Base-by-base conservation (phyloP, 331 rosid species). In the Acacia pycnantha region DNA sequence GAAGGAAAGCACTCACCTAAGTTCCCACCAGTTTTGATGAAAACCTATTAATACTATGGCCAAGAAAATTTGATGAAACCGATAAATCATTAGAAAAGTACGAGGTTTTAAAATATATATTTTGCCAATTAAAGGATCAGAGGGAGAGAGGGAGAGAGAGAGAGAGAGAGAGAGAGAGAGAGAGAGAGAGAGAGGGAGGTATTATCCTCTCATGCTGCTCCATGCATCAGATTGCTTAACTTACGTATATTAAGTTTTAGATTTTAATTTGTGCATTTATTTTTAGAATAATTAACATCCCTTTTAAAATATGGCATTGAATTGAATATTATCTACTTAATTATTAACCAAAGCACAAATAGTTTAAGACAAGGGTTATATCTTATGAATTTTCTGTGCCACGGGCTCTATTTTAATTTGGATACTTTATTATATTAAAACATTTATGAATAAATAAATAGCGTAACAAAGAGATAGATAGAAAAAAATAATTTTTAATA, bases 21-120 rank as follows among this genome's bases (percentile, higher is more conserved):
- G 70, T 65, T 78, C 82, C 64, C 76, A 82, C 65, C 81, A 50
- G 59, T 16, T 22, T 62, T 24, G 19, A 82, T 12, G 79, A 29
- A n/a, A 65, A 65, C 35, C 81, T 8, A 43, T 43, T 43, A 43
- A 43, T 50, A 50, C 16, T 14, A 50, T 16, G 19, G 58, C 58
- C 58, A 18, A 51, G 7, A 51, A 51, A 6, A 51, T 51, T 18
- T 51, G 22, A 51, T 51, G 10, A 18, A 51, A 51, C 10, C 10
- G 66, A 15, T 58, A 5, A 61, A 26, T 26, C 19, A 31, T 33
- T 5, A 14, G 16, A 35, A 16, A 67, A 33, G 10, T 31, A 31
- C n/a, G 16, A 33, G 71, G 22, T 16, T 33, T 10, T 33, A 37
- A 27, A 58, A 5, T 24, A 18, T 51, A 18, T 51, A 62, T 62